Percentiles rank a stretch among this genome's conserved stretches.
Conservation (phyloP, 2,329 filamentous ascomycete species). For the Microdochium nivale region DNA sequence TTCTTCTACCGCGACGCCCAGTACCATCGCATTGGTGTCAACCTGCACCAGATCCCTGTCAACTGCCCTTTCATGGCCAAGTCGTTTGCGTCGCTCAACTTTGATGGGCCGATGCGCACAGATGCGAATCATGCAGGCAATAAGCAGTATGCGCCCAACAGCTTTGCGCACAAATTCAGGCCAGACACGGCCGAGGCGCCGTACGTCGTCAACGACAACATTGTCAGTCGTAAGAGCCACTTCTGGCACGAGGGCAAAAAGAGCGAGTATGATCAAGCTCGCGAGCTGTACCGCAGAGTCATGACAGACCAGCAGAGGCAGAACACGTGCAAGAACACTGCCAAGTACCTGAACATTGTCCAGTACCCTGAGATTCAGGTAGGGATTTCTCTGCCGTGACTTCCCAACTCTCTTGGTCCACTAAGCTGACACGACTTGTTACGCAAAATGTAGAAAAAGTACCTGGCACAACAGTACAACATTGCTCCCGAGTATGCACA, state of each 20-base stretch:
- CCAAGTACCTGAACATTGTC: conserved; percentile 32
- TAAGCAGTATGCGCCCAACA: conserved; percentile 42
- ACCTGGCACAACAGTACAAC: conserved; percentile 42
- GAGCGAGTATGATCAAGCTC: conserved; percentile 42
- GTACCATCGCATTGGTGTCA: conserved; percentile 41
- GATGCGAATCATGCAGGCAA: conserved; percentile 38
- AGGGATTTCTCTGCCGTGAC: not conserved
- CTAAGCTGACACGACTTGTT: not conserved
- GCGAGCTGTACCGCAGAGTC: conserved; percentile 36
- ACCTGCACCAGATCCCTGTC: conserved; percentile 39
- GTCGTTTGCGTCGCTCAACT: conserved; percentile 35
- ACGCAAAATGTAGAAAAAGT: conserved; percentile 24
- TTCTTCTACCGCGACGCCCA: conserved; percentile 42
- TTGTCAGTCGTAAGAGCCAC: conserved; percentile 42
- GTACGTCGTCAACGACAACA: conserved; percentile 37
- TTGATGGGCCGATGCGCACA: conserved; percentile 37
- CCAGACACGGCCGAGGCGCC: conserved; percentile 40
- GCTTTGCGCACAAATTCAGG: conserved; percentile 40
- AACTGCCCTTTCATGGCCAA: conserved; percentile 31
- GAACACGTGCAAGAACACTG: conserved; percentile 40
- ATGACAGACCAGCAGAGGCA: conserved; percentile 34
- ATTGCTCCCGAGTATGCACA: conserved; percentile 36
- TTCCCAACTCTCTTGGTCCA: not conserved
- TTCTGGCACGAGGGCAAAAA: conserved; percentile 45
- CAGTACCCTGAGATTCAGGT: conserved; percentile 32